phyloP scores from a whole-genome alignment of 768 basidiomycete species.

The Amanita polypyramis region DNA sequence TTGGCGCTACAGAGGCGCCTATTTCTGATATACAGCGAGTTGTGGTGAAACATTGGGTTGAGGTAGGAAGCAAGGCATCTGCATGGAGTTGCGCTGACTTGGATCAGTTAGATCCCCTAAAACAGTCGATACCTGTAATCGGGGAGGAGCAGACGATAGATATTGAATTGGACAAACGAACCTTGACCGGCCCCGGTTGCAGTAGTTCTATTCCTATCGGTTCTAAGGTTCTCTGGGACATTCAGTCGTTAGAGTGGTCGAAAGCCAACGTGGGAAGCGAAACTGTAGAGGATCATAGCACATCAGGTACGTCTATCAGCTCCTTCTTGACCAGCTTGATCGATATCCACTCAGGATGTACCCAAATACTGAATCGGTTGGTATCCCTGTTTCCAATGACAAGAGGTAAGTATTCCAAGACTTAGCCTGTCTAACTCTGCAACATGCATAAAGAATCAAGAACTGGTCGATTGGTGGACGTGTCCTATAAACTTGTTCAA shows the following conservation, averaged over 20 bases:
- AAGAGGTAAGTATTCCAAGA: background rate
- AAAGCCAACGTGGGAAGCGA: background rate
- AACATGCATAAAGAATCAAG: background rate
- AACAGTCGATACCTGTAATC: conserved; percentile 19
- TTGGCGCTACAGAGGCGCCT: conserved; percentile 8
- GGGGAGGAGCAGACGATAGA: conserved; percentile 46
- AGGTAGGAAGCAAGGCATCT: conserved; percentile 19
- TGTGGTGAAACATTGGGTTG: conserved; percentile 44
- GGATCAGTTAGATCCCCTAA: conserved; percentile 31
- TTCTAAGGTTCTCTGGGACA: conserved; percentile 30
- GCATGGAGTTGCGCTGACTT: background rate
- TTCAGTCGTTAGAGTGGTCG: background rate
- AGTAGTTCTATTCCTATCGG: conserved; percentile 22
- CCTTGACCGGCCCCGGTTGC: conserved; percentile 24
- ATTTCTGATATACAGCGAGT: conserved; percentile 23
- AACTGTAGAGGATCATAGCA: background rate
- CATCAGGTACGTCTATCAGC: background rate
- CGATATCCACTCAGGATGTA: background rate
- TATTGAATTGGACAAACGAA: conserved; percentile 38
- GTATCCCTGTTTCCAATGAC: conserved; percentile 33
- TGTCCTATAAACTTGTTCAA: conserved; percentile 32
- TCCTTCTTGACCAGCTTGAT: background rate
- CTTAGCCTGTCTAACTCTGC: background rate
- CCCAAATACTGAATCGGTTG: conserved; percentile 13
- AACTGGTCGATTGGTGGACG: conserved; percentile 9